These are phyloP conservation scores for Stenocarpella maydis DNA, from an alignment of 2,329 filamentous ascomycete genomes.

Conservation along the genomic window DNA sequence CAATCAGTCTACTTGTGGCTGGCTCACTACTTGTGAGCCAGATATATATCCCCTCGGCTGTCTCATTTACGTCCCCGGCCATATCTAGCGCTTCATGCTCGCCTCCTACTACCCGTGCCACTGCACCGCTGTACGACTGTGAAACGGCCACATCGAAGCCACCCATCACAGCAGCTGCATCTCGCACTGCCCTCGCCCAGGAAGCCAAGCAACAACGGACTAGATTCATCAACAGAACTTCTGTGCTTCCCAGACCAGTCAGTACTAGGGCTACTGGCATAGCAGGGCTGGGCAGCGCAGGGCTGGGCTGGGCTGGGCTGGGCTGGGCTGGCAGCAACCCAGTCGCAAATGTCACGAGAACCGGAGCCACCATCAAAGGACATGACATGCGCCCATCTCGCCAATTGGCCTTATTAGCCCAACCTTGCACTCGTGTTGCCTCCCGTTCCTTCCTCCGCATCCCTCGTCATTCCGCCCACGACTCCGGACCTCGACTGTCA, in stretches of 20 bases:
- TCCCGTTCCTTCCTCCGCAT: too few species aligned
- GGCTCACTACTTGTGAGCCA: too few species aligned
- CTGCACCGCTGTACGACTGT: not conserved
- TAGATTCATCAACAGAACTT: slow-evolving; percentile 1
- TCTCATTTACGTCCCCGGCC: slow-evolving; percentile 7
- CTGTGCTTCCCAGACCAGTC: not conserved
- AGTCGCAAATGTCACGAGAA: not conserved
- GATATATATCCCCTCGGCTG: not conserved
- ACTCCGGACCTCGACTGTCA: not conserved
- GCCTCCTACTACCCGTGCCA: not conserved
- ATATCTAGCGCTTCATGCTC: slow-evolving; percentile 5
- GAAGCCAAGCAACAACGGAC: not conserved
- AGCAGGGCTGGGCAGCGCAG: too few species aligned
- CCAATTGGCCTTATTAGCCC: slow-evolving; percentile 16
- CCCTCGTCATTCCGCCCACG: slow-evolving; percentile 9
- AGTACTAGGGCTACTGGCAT: too few species aligned
- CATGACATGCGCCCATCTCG: not conserved
- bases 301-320: not conserved
- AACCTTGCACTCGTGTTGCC: not conserved
- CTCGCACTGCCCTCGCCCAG: not conserved
- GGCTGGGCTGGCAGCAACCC: not conserved
- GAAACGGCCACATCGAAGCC: slow-evolving; percentile 1
- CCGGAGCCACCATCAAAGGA: not conserved
- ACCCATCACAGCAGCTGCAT: slow-evolving; percentile 10
- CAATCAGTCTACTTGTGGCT: too few species aligned